phyloP scores from a whole-genome alignment of 2,329 filamentous ascomycete genomes.

The Cordyceps sp. region DNA sequence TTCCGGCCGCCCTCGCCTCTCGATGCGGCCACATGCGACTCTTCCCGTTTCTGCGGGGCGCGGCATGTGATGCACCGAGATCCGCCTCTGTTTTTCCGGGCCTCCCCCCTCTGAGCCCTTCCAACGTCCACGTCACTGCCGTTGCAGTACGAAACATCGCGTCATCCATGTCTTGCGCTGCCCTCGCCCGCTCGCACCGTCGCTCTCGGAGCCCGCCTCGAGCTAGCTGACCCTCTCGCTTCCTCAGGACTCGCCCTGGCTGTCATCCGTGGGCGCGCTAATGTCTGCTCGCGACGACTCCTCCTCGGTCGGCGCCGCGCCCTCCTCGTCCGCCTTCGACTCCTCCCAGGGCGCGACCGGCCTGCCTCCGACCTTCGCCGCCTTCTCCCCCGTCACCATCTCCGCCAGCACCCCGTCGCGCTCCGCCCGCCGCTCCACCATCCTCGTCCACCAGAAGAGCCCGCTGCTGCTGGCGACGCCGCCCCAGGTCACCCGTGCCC shows the following conservation, averaged over 20 bases:
- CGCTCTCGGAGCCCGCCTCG: background rate
- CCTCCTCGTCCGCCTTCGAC: conserved; percentile 17
- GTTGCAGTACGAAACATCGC: no score
- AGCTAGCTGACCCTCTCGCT: conserved; percentile 1
- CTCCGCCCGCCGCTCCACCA: conserved; percentile 61
- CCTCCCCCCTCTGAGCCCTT: background rate
- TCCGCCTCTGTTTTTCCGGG: background rate
- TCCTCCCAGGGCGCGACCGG: conserved; percentile 17
- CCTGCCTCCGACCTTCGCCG: conserved; percentile 59
- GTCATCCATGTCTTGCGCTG: background rate
- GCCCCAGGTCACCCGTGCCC: conserved; percentile 80
- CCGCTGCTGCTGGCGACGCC: conserved; percentile 85
- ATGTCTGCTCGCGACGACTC: conserved; percentile 22
- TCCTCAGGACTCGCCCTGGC: conserved; percentile 28
- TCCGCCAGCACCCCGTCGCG: conserved; percentile 46
- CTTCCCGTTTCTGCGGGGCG: background rate
- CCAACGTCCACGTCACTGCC: no score
- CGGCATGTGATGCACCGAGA: conserved; percentile 1
- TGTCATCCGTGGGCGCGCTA: conserved; percentile 25
- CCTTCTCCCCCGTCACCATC: conserved; percentile 75
- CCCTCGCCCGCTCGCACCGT: background rate
- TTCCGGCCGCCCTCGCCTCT: no score
- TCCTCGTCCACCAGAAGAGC: conserved; percentile 93
- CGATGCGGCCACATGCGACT: background rate
- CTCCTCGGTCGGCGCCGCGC: conserved; percentile 16